phyloP scores from a whole-genome alignment of 1,284 basidiomycete species.

The Athelia psychrophila region DNA sequence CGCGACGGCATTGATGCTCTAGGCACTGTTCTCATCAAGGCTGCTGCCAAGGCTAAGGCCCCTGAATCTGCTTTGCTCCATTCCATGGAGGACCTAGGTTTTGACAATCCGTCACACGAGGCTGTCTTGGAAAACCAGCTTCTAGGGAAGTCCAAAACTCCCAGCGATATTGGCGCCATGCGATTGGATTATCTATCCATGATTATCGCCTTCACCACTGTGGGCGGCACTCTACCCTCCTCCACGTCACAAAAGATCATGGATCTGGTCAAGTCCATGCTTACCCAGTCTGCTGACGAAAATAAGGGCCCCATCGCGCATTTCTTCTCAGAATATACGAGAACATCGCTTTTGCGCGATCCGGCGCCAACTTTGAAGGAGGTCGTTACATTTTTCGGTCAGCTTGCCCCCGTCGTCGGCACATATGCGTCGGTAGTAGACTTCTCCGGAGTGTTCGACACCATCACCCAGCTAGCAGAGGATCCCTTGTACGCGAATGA shows the following conservation, averaged over 20 bases:
- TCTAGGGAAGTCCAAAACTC: constrained; percentile 39
- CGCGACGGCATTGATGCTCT: constrained; percentile 70
- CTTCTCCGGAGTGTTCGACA: constrained; percentile 60
- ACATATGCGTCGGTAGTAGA: constrained; percentile 52
- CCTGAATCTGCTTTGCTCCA: constrained; percentile 33
- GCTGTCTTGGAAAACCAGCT: constrained; percentile 31
- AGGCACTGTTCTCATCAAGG: constrained; percentile 51
- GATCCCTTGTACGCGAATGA: constrained; percentile 52
- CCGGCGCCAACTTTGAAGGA: constrained; percentile 42
- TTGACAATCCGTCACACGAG: constrained; percentile 19
- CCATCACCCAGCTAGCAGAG: constrained; percentile 45
- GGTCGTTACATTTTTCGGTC: constrained; percentile 51
- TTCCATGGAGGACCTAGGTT: constrained; percentile 19
- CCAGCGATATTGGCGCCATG: constrained; percentile 57
- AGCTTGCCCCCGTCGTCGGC: constrained; percentile 57
- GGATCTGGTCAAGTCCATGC: constrained; percentile 55
- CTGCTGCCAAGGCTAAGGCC: constrained; percentile 43
- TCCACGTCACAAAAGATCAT: constrained; percentile 48
- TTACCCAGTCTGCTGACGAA: constrained; percentile 49
- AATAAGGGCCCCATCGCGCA: constrained; percentile 38
- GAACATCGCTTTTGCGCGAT: constrained; percentile 43
- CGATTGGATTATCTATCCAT: constrained; percentile 64
- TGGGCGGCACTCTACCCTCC: constrained; percentile 53
- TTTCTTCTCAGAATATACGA: constrained; percentile 51
- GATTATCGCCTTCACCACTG: constrained; percentile 50